Percentiles rank a stretch among this genome's conserved stretches.
phyloP scores from a whole-genome alignment of 768 basidiomycete genomes.

The Tulasnella sp. region DNA sequence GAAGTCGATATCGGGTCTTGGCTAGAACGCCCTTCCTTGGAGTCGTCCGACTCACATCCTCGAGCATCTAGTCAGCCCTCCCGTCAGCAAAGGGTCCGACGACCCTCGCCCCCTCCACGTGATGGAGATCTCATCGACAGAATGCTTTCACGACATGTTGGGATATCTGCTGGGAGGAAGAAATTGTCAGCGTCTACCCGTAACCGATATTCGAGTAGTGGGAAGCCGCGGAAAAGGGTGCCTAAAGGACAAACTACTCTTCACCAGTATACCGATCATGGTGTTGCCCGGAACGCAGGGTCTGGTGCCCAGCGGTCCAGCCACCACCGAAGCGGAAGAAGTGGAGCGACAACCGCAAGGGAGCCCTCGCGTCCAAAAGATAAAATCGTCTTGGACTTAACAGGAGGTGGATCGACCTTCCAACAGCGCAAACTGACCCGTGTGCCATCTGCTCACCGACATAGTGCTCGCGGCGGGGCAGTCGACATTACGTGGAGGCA shows the following conservation, averaged over 20 bases:
- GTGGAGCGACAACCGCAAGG: neutral
- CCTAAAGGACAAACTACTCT: conserved; percentile 37
- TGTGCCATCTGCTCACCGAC: neutral
- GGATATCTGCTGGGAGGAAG: conserved; percentile 11
- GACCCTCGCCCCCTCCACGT: conserved; percentile 31
- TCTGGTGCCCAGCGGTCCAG: neutral
- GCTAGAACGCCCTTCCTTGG: conserved; percentile 30
- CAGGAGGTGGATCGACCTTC: neutral
- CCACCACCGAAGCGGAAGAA: neutral
- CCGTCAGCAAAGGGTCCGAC: neutral
- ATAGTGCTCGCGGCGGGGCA: neutral
- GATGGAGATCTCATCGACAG: conserved; percentile 59
- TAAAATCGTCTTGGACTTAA: neutral
- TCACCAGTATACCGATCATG: neutral
- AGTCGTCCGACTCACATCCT: neutral
- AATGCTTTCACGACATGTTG: conserved; percentile 50
- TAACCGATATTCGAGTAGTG: conserved; percentile 41
- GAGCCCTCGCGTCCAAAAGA: neutral
- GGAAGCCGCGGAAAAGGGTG: conserved; percentile 37
- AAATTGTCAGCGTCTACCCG: neutral
- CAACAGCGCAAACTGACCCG: neutral
- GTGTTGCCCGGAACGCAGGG: neutral
- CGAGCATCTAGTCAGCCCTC: neutral
- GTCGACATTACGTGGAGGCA: neutral
- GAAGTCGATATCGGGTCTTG: conserved; percentile 39